Conservation (phyloP, 495 filamentous ascomycete species). For the Aspergillus asperescens region DNA sequence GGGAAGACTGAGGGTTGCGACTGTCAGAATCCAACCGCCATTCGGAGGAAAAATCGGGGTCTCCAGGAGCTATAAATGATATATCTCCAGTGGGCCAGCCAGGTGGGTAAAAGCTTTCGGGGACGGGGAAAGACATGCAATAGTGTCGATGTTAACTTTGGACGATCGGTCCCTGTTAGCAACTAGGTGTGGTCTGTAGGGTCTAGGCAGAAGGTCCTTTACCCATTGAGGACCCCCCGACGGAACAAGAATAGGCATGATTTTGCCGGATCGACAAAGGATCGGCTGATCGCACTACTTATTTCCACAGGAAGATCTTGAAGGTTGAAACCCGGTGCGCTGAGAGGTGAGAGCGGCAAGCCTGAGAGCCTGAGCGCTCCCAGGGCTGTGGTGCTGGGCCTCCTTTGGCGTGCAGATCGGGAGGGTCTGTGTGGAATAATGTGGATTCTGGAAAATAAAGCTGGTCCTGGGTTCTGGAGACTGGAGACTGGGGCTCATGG, state of each 20-base stretch:
- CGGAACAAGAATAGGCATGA: conserved; percentile 4
- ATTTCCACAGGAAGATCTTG: conserved; percentile 5
- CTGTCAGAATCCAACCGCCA: background rate
- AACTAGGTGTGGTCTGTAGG: background rate
- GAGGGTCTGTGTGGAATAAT: conserved; percentile 4
- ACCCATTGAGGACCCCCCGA: background rate
- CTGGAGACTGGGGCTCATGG: background rate
- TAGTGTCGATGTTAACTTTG: conserved; percentile 9
- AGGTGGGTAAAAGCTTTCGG: conserved; percentile 9
- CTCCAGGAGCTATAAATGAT: conserved; percentile 9
- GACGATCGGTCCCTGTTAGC: background rate
- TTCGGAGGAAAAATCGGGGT: conserved; percentile 3
- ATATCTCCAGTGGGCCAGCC: conserved; percentile 11
- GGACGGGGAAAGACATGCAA: conserved; percentile 6
- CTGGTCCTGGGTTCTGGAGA: background rate
- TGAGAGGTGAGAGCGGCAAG: too few relatives aligned
- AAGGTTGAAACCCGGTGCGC: background rate
- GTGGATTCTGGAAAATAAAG: too few relatives aligned
- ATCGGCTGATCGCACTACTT: conserved; percentile 8
- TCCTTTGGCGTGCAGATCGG: conserved; percentile 16
- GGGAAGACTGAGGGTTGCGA: background rate
- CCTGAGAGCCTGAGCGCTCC: too few relatives aligned
- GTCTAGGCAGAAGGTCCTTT: background rate
- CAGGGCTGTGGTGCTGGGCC: conserved; percentile 10
- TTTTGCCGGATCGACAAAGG: conserved; percentile 9